Conservation (phyloP, 2,329 filamentous ascomycete genomes). For the Aureobasidium uvarum region DNA sequence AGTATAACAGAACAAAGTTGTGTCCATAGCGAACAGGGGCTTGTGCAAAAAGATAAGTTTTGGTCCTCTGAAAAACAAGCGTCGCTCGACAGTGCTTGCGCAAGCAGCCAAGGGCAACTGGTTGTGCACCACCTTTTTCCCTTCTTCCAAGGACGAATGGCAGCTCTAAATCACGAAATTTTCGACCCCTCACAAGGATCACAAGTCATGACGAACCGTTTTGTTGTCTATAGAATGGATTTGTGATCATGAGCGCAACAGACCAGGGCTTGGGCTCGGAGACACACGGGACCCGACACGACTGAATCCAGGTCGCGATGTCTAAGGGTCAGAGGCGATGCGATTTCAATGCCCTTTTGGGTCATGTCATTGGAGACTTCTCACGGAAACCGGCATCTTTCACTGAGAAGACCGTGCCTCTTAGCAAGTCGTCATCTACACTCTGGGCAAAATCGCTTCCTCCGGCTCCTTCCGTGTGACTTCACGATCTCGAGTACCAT, state of each 20-base stretch:
- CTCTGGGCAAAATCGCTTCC: constrained; percentile 8
- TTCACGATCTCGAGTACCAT: constrained; percentile 17
- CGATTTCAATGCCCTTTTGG: neutral
- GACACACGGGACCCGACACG: neutral
- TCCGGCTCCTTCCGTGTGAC: constrained; percentile 19
- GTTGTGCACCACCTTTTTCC: neutral
- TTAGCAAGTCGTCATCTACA: neutral
- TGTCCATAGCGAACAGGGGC: neutral
- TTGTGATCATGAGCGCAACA: neutral
- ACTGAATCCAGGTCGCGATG: neutral
- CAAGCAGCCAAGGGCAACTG: constrained; percentile 10
- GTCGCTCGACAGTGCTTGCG: constrained; percentile 1
- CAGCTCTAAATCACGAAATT: neutral
- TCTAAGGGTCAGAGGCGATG: neutral
- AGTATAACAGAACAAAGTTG: neutral
- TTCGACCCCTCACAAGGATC: constrained; percentile 13
- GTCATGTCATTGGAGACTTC: too few species aligned
- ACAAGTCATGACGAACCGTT: constrained; percentile 16
- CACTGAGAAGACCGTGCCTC: neutral
- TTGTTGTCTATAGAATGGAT: constrained; percentile 5
- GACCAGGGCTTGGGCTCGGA: neutral
- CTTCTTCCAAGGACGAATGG: constrained; percentile 12
- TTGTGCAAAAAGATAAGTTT: neutral
- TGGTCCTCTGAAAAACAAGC: constrained; percentile 1
- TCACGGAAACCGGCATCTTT: neutral